Base-by-base conservation (phyloP, 2,329 filamentous ascomycete species). In the Tolypocladium nubicola region DNA sequence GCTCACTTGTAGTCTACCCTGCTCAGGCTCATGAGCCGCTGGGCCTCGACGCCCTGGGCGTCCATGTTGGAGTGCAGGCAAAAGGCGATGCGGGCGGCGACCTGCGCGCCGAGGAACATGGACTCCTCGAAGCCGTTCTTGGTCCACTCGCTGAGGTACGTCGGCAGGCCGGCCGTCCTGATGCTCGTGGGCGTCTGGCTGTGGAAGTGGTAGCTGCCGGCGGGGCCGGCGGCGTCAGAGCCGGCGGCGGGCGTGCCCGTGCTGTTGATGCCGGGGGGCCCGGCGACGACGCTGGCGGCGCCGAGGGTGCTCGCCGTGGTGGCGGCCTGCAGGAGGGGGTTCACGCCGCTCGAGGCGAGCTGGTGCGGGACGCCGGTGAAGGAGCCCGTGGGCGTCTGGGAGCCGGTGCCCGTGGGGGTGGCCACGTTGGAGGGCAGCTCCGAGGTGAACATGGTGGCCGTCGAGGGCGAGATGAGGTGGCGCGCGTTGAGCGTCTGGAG, bases 381-480 rank as follows among this genome's bases (percentile, higher is more conserved):
- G 61, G 75, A 81, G 64, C 76, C 80, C 2, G 89, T 90, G 0
- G 94, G 95, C 1, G 93, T 97, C 72, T 96, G 94, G 19, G 91
- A 85, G 39, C 93, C 93, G 1, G 93, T 97, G 23, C 90, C 92
- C 13, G 88, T 82, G 1, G 94, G 94, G 0, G 94, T 97, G 37
- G 89, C 91, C 68, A 97, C 83, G 73, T 94, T 93, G 10, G 91
- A 97, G 9, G 94, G 94, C 41, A 97, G 85, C 72, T 99, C 94
- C 26, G 91, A 96, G 40, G 92, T 96, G 79, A 97, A 97, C 67
- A 97, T 97, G 47, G 92, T 97, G 54, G 90, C 91, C 1, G 90
- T 93, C 35, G 88, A 92, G 0, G 94, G 94, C 2, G 92, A 96
- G 63, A 99, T 86, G 56, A 97, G 82, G 71, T 96, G 94, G 62